Conservation (phyloP, 331 rosid genomes). For the Stylosanthes scabra region DNA sequence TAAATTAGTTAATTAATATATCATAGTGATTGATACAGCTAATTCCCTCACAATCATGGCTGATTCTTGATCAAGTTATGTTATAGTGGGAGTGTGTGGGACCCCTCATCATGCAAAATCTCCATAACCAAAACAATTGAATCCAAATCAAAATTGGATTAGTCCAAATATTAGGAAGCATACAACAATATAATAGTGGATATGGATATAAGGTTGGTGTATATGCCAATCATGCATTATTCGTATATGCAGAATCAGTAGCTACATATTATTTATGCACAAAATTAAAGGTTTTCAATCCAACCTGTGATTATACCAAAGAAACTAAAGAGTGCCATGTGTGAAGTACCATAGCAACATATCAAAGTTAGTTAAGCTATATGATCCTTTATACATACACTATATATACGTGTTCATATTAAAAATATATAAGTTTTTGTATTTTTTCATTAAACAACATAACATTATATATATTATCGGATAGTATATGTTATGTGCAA, state of each 20-base stretch:
- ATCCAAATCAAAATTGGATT: conserved; percentile 6
- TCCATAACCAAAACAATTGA: not conserved
- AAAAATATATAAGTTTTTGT: too few species aligned
- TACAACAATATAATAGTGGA: not conserved
- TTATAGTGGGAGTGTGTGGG: conserved; percentile 13
- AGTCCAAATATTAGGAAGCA: conserved; percentile 22
- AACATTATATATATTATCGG: too few species aligned
- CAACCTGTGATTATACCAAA: not conserved
- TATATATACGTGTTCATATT: too few species aligned
- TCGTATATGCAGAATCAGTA: too few species aligned
- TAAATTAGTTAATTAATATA: not conserved
- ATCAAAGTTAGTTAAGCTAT: conserved; percentile 2
- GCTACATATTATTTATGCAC: too few species aligned
- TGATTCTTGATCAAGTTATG: conserved; percentile 32
- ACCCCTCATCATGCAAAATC: conserved; percentile 30
- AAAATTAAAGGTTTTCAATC: too few species aligned
- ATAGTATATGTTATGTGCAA: too few species aligned
- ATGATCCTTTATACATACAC: not conserved
- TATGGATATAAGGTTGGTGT: conserved; percentile 30
- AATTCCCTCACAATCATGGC: conserved; percentile 4
- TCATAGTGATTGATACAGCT: conserved; percentile 10
- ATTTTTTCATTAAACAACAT: too few species aligned
- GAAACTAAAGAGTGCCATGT: conserved; percentile 10
- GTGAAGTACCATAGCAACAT: conserved; percentile 19
- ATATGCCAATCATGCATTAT: too few species aligned